A percentile compares a stretch with the other conserved stretches of the same genome.
Conservation (phyloP, 805 yeast genomes). For the Cyberlindnera xishuangbannaensis region DNA sequence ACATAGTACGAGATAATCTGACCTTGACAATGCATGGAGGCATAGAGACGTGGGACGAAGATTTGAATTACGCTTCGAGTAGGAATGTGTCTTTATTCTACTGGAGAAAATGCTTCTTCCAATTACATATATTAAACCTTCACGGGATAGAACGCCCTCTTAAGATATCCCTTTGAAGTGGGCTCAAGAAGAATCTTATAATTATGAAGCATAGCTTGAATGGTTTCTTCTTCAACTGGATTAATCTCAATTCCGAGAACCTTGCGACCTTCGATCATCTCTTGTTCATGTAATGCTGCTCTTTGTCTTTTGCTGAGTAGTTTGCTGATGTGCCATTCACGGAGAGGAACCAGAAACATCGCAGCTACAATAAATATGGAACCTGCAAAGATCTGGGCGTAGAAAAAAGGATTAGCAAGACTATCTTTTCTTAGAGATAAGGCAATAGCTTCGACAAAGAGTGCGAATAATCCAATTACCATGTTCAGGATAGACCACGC, state of each 20-base stretch:
- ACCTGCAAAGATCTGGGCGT: conserved; percentile 59
- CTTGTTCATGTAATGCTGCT: conserved; percentile 2
- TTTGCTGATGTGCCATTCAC: conserved; percentile 44
- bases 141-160: conserved; percentile 13
- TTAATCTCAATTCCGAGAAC: conserved; percentile 2
- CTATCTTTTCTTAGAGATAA: conserved; percentile 35
- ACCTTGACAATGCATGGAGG: too few relatives aligned
- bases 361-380: conserved; percentile 36
- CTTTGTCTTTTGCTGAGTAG: conserved; percentile 17
- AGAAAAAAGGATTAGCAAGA: conserved; percentile 38
- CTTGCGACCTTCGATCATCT: conserved; percentile 2
- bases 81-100: too few relatives aligned
- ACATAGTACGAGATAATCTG: too few relatives aligned
- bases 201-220: conserved; percentile 1
- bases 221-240: conserved; percentile 1
- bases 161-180: conserved; percentile 5
- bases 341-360: conserved; percentile 33
- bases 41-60: too few relatives aligned
- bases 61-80: too few relatives aligned
- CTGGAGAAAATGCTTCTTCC: too few relatives aligned
- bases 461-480: conserved; percentile 28
- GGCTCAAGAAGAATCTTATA: conserved; percentile 8
- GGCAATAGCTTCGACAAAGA: conserved; percentile 53
- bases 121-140: conserved; percentile 7
- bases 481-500: conserved; percentile 36